Evolutionary conservation across 164 flowering plant genomes (phyloP).

Genomic region (Magnolia sinica): DNA sequence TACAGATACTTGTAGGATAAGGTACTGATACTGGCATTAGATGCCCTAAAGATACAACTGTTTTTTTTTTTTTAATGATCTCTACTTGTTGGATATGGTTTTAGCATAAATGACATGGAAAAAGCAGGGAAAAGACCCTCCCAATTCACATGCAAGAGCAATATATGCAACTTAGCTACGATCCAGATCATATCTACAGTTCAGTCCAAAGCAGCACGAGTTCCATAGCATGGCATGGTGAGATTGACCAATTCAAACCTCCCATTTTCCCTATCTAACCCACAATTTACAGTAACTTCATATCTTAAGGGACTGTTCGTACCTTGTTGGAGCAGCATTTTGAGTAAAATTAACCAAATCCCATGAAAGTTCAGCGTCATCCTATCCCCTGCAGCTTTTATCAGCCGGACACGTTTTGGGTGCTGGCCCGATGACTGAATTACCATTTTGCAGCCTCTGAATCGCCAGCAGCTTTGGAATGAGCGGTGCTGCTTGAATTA

Average conservation of each 20-base stretch:
- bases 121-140: too few relatives aligned
- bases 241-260: slow-evolving; percentile 53
- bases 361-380: slow-evolving; percentile 25
- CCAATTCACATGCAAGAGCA: background rate
- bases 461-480: background rate
- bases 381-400: background rate
- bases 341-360: slow-evolving; percentile 64
- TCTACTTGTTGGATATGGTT: too few relatives aligned
- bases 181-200: background rate
- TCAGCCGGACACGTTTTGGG: slow-evolving; percentile 3
- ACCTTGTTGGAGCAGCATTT: slow-evolving; percentile 46
- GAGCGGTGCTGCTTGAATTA: background rate
- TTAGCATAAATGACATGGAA: too few relatives aligned
- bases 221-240: slow-evolving; percentile 37
- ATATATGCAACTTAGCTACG: background rate
- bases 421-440: slow-evolving; percentile 15
- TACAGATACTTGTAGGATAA: too few relatives aligned
- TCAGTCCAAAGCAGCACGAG: background rate
- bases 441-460: background rate
- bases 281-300: slow-evolving; percentile 36
- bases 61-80: too few relatives aligned
- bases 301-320: slow-evolving; percentile 57
- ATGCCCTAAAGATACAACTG: too few relatives aligned
- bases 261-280: slow-evolving; percentile 43
- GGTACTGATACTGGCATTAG: too few relatives aligned